A percentile compares a stretch with the other conserved stretches of the same genome.
Conservation (phyloP, 495 filamentous ascomycete species). For the Oleoguttula mirabilis region DNA sequence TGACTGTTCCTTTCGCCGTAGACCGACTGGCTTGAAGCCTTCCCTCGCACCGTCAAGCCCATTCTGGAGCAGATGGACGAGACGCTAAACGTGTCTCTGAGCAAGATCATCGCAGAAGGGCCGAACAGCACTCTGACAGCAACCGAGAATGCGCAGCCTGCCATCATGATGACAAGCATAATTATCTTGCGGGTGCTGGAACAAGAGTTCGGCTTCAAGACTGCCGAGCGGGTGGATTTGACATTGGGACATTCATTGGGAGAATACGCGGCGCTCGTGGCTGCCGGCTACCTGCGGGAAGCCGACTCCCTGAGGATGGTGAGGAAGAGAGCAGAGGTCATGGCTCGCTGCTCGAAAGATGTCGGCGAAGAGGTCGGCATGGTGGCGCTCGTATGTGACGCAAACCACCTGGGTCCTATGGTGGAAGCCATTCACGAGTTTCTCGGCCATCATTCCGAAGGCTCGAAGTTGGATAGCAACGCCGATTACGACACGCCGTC, state of each 20-base stretch:
- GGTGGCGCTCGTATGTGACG: conserved; percentile 83
- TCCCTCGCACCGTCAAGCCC: conserved; percentile 57
- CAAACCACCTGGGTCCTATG: conserved; percentile 52
- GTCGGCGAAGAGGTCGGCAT: conserved; percentile 76
- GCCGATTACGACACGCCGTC: conserved; percentile 45
- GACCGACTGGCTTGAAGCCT: conserved; percentile 66
- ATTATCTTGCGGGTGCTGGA: conserved; percentile 84
- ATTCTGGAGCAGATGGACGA: conserved; percentile 77
- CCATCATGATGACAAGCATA: conserved; percentile 88
- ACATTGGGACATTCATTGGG: conserved; percentile 90
- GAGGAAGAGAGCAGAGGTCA: conserved; percentile 65
- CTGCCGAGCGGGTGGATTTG: conserved; percentile 56
- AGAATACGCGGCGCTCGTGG: conserved; percentile 84
- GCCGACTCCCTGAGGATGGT: conserved; percentile 67
- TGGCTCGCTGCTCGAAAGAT: conserved; percentile 61
- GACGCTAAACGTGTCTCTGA: conserved; percentile 53
- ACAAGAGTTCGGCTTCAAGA: conserved; percentile 66
- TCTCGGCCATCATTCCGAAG: conserved; percentile 51
- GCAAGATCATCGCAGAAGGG: conserved; percentile 67
- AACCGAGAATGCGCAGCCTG: conserved; percentile 84
- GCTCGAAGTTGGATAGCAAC: conserved; percentile 53
- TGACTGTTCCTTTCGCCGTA: too few species aligned
- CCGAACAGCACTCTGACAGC: conserved; percentile 62
- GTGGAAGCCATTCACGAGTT: conserved; percentile 71
- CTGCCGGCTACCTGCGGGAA: conserved; percentile 64